Base-by-base conservation (phyloP, 208 protist species). In the Wallacemonas collosoma region DNA sequence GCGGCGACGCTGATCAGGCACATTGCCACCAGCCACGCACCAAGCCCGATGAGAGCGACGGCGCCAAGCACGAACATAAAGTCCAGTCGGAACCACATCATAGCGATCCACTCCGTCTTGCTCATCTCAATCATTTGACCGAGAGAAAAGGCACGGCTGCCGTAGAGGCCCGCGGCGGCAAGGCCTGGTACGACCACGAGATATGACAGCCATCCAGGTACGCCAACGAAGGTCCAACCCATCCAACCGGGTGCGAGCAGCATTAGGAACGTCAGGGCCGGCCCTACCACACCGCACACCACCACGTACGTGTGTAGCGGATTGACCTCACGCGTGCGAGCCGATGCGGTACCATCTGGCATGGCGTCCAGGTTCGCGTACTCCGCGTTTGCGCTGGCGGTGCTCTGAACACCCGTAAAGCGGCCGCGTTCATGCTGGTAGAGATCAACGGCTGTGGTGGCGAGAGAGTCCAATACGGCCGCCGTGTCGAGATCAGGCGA, bases 81-180 rank as follows among this genome's bases (percentile, higher is more conserved):
- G 72, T 95, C 90, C 2, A 95, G 74, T 14, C 90, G 85, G 66
- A 95, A 88, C 90, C 90, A 95, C 90, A 91, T 95, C 79, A 95
- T 82, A 17, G 76, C 17, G 41, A 95, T 79, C 87, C 90, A 95
- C 62, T 90, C 75, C 58, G 85, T 79, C 48, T 85, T 84, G 54
- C 70, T 88, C 2, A 93, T 82, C 12, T 95, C 85, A 8, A 67
- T 58, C 38, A 83, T 65, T 43, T 73, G 60, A 17, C 51, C 44
- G 39, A 83, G 36, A n/a, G 76, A 70, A 44, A 80, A 75, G 41
- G 76, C 69, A 53, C 90, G 87, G 39, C 76, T 54, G 6, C 71
- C 79, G 71, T 85, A 95, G 55, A 95, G 71, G 39, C 64, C 64
- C 7, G 73, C 58, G 11, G 77, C 79, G 9, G 82, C 85, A 56